phyloP scores from a whole-genome alignment of 148 eudicot species.

The Vaccinium darrowii region DNA sequence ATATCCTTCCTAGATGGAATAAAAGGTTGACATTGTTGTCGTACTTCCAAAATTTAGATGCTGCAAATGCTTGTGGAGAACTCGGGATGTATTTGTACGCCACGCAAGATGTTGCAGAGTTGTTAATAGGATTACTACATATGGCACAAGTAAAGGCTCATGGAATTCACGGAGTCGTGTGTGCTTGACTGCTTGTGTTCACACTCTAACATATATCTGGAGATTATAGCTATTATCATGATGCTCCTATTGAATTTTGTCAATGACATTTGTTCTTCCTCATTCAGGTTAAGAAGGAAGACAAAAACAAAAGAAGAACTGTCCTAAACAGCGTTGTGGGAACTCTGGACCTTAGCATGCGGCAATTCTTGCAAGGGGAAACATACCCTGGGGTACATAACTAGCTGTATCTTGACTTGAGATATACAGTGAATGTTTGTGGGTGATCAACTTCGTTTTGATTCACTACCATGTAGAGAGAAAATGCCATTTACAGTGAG shows the following conservation, averaged over 20 bases:
- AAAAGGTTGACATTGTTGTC: not conserved
- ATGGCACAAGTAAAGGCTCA: not conserved
- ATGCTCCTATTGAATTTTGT: not conserved
- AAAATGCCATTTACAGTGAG: not conserved
- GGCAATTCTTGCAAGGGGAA: conserved; percentile 65
- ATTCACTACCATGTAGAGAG: not conserved
- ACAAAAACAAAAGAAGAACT: conserved; percentile 63
- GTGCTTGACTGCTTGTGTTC: not conserved
- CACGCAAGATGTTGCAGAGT: not conserved
- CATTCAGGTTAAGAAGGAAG: conserved; percentile 68
- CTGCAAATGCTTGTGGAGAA: not conserved
- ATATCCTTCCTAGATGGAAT: not conserved
- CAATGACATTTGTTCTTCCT: conserved; percentile 1
- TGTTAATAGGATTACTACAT: not conserved
- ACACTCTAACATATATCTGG: not conserved
- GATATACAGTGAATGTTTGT: not conserved
- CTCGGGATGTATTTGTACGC: not conserved
- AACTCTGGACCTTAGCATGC: conserved; percentile 73
- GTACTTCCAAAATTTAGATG: not conserved
- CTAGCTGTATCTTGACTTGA: conserved; percentile 11
- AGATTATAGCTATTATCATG: not conserved
- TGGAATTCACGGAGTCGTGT: not conserved
- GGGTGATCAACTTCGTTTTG: conserved; percentile 5
- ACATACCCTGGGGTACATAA: conserved; percentile 71
- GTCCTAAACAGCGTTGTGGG: conserved; percentile 79